These are phyloP conservation scores for Corymbia maculata DNA, from an alignment of 345 rosid genomes.

Conservation along the genomic window DNA sequence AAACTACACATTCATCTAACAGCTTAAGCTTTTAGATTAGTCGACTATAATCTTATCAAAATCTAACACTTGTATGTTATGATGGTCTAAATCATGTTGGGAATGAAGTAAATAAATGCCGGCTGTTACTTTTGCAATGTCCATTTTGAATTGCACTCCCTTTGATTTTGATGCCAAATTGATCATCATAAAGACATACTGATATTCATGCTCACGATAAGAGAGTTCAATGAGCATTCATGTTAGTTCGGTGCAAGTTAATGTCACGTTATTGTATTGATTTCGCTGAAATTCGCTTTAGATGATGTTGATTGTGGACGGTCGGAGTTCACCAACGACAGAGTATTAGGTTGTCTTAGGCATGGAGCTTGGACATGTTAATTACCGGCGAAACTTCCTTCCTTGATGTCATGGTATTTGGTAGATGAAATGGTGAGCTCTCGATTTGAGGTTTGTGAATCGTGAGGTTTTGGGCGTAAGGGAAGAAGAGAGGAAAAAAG, in stretches of 20 bases:
- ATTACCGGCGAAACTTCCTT: background rate
- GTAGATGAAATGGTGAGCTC: background rate
- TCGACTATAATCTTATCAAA: no score
- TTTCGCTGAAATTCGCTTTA: background rate
- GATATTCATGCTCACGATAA: background rate
- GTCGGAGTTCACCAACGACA: accelerated
- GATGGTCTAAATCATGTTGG: background rate
- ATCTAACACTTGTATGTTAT: no score
- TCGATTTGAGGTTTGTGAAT: background rate
- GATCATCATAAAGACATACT: background rate
- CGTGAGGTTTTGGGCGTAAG: background rate
- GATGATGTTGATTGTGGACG: background rate
- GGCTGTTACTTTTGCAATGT: background rate
- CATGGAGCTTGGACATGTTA: no score
- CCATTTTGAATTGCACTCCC: background rate
- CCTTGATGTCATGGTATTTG: background rate
- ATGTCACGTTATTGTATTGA: background rate
- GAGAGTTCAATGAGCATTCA: background rate
- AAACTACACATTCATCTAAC: no score
- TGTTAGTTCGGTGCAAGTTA: background rate
- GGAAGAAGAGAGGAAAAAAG: background rate
- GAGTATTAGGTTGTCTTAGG: no score
- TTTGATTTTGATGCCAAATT: background rate
- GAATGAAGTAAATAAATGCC: background rate
- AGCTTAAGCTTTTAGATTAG: no score